Evolutionary conservation across 106 monocot genomes (phyloP).

Genomic region (Phalaenopsis aphrodite): DNA sequence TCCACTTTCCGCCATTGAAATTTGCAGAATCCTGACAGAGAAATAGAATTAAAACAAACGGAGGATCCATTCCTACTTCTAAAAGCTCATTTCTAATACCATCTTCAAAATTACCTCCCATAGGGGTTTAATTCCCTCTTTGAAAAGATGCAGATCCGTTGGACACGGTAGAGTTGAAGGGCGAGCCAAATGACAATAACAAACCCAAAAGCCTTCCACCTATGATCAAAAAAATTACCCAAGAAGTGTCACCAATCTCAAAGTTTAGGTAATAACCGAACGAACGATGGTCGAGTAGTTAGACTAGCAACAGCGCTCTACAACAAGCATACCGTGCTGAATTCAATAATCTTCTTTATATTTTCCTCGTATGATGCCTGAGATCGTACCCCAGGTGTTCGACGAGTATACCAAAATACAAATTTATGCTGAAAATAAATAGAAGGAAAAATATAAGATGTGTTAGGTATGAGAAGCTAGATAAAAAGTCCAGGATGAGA

Average conservation of each 20-base stretch:
- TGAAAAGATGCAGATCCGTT: slow-evolving; percentile 94
- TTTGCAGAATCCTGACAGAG: slow-evolving; percentile 20
- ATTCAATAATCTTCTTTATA: slow-evolving; percentile 86
- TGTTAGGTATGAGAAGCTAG: no score
- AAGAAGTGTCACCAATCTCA: not conserved
- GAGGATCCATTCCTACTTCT: not conserved
- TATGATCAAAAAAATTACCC: slow-evolving; percentile 8
- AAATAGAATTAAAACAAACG: not conserved
- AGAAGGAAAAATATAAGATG: not conserved
- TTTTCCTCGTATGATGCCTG: slow-evolving; percentile 95
- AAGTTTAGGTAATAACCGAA: not conserved
- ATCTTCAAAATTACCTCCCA: slow-evolving; percentile 68
- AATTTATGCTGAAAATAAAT: slow-evolving; percentile 58
- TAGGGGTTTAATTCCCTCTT: slow-evolving; percentile 86
- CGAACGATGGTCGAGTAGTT: not conserved
- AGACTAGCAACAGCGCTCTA: not conserved
- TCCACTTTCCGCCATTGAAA: slow-evolving; percentile 65
- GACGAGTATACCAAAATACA: slow-evolving; percentile 85
- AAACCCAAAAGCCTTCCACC: slow-evolving; percentile 98
- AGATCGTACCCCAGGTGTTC: slow-evolving; percentile 62
- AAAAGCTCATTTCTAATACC: not conserved
- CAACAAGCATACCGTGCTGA: slow-evolving; percentile 65
- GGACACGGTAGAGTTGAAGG: slow-evolving; percentile 72
- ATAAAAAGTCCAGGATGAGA: not conserved
- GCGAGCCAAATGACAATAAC: slow-evolving; percentile 85